Evolutionary conservation across 257 asterid species (phyloP).

Genomic region (Solanum pimpinellifolium): DNA sequence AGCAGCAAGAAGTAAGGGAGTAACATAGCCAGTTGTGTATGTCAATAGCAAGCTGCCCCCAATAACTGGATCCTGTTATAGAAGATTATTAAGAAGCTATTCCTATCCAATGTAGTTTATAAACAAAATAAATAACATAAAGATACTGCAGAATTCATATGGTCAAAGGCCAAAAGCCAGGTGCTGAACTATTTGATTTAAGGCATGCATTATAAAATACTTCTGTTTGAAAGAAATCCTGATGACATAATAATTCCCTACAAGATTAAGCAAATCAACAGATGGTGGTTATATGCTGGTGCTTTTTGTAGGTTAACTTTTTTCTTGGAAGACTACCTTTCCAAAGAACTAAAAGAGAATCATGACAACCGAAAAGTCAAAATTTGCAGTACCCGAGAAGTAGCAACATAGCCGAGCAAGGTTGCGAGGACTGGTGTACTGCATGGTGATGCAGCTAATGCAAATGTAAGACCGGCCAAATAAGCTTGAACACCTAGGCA

Average conservation of each 20-base stretch:
- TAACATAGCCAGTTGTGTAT: slow-evolving; percentile 89
- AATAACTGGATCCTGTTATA: slow-evolving; percentile 58
- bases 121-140: background rate
- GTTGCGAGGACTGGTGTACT: slow-evolving; percentile 87
- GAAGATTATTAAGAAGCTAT: background rate
- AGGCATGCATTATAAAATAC: background rate
- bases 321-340: background rate
- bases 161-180: background rate
- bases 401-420: slow-evolving; percentile 88
- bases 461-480: slow-evolving; percentile 95
- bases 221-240: background rate
- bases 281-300: background rate
- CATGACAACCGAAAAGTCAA: background rate
- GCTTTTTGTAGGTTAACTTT: background rate
- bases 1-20: slow-evolving; percentile 96
- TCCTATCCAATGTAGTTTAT: background rate
- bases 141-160: background rate
- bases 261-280: background rate
- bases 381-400: slow-evolving; percentile 55
- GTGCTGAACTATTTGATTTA: background rate
- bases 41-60: slow-evolving; percentile 88
- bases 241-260: background rate
- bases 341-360: background rate
- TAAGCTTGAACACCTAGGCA: slow-evolving; percentile 83
- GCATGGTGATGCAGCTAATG: slow-evolving; percentile 98